Conservation (phyloP, 805 yeast species). For the Lipomyces kockii region DNA sequence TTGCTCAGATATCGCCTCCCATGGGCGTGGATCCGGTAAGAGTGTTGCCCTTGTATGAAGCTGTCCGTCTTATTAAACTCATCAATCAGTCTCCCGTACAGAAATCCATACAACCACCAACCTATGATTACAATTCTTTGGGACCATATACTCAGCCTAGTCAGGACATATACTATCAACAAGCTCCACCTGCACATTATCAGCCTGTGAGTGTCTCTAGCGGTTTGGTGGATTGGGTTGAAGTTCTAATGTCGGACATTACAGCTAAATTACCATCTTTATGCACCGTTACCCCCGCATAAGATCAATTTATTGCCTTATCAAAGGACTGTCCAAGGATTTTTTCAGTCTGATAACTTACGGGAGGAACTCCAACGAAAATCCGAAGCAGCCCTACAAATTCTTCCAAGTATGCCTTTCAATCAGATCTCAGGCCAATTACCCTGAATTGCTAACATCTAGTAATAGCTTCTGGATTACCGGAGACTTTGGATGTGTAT, state of each 20-base stretch:
- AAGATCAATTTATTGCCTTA: conserved; percentile 65
- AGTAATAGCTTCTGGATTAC: conserved; percentile 57
- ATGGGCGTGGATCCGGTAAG: conserved; percentile 19
- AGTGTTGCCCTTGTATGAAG: not conserved
- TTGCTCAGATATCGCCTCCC: conserved; percentile 13
- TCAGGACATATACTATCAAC: conserved; percentile 40
- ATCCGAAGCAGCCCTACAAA: conserved; percentile 80
- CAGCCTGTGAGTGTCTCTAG: conserved; percentile 33
- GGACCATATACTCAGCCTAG: conserved; percentile 12
- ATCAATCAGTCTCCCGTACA: conserved; percentile 1
- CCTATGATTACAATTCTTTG: conserved; percentile 25
- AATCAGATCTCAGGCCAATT: not conserved
- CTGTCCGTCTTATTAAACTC: not conserved
- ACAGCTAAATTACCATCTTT: conserved; percentile 74
- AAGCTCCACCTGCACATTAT: conserved; percentile 38
- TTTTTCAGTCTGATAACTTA: conserved; percentile 74
- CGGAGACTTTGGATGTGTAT: conserved; percentile 79
- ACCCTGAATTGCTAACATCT: not conserved
- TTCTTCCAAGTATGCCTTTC: conserved; percentile 49
- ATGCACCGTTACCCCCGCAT: conserved; percentile 87
- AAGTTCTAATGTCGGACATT: not conserved
- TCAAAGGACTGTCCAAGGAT: conserved; percentile 67
- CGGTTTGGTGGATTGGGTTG: not conserved
- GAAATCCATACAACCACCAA: conserved; percentile 7
- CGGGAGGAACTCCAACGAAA: conserved; percentile 72